These are phyloP conservation scores for Chenopodium berlandieri DNA, from an alignment of 148 eudicot species.

Conservation along the genomic window DNA sequence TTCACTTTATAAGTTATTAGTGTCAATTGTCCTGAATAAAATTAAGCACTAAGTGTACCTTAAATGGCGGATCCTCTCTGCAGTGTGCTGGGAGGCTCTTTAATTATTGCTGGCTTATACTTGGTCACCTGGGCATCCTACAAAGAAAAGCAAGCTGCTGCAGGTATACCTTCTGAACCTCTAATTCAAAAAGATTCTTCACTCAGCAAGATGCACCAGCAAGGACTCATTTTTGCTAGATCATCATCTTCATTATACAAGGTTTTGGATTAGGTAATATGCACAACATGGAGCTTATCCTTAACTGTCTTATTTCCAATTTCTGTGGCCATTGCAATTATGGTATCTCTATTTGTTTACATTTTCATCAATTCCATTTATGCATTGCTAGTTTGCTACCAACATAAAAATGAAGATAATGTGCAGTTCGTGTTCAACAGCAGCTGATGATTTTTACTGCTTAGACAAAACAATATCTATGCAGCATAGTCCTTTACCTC, in stretches of 20 bases:
- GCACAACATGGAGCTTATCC: background rate
- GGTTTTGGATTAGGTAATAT: constrained; percentile 56
- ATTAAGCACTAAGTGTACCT: background rate
- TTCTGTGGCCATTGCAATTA: background rate
- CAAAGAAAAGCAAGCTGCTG: constrained; percentile 57
- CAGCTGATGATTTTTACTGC: background rate
- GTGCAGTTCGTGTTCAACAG: background rate
- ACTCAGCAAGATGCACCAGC: constrained; percentile 42
- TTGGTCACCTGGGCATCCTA: constrained; percentile 89
- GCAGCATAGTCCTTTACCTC: no score
- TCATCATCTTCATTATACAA: constrained; percentile 48
- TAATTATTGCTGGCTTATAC: constrained; percentile 82
- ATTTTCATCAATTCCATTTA: background rate
- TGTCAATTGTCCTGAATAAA: background rate
- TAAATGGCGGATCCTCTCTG: constrained; percentile 17
- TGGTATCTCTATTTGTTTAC: background rate
- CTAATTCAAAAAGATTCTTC: constrained; percentile 47
- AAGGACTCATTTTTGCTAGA: constrained; percentile 51
- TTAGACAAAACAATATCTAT: no score
- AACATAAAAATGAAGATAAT: background rate
- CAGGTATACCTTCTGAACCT: constrained; percentile 50
- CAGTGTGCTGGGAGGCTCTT: constrained; percentile 83
- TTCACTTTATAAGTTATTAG: background rate
- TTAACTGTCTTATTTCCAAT: constrained; percentile 1
- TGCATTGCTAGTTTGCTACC: background rate